Percentiles rank a stretch among this genome's conserved stretches.
phyloP scores from a whole-genome alignment of 139 green algal species.

The Chlamydomonas asymmetrica region DNA sequence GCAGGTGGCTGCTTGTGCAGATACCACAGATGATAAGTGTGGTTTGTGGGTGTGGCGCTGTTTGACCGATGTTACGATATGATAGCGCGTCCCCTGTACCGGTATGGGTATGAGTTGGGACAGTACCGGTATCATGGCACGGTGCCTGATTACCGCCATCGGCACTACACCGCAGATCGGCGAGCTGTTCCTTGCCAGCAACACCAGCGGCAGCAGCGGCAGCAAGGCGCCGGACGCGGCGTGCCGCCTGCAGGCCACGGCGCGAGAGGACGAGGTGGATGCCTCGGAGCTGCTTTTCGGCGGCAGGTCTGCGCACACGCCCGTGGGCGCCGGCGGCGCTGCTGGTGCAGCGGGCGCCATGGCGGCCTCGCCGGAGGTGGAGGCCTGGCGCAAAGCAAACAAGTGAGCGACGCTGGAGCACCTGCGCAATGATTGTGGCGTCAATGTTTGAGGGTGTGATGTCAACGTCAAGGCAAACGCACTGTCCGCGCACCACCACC shows the following conservation, averaged over 20 bases:
- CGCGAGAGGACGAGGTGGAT: slow-evolving; percentile 50
- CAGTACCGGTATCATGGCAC: too few relatives aligned
- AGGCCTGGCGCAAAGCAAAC: slow-evolving; percentile 30
- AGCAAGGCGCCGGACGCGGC: slow-evolving; percentile 20
- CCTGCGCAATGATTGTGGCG: slow-evolving; percentile 35
- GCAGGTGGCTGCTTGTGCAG: too few relatives aligned
- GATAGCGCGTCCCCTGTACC: neutral
- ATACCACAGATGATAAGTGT: too few relatives aligned
- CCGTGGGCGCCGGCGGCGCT: too few relatives aligned
- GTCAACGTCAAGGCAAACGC: too few relatives aligned
- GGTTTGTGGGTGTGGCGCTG: too few relatives aligned
- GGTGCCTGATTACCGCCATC: neutral
- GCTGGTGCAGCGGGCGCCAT: neutral
- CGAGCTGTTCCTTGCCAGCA: slow-evolving; percentile 73
- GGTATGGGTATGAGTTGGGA: too few relatives aligned
- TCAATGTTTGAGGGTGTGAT: too few relatives aligned
- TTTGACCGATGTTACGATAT: neutral
- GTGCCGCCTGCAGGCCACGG: slow-evolving; percentile 48
- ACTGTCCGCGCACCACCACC: too few relatives aligned
- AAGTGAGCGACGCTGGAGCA: too few relatives aligned
- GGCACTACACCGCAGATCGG: slow-evolving; percentile 59
- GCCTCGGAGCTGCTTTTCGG: slow-evolving; percentile 64
- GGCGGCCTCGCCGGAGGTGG: slow-evolving; percentile 25
- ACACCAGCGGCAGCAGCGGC: slow-evolving; percentile 6
- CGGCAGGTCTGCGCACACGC: slow-evolving; percentile 1